Percentiles rank a stretch among this genome's conserved stretches.
These are phyloP conservation scores for Nemania sp. DNA, from an alignment of 2,329 filamentous ascomycete genomes.

Conservation along the genomic window DNA sequence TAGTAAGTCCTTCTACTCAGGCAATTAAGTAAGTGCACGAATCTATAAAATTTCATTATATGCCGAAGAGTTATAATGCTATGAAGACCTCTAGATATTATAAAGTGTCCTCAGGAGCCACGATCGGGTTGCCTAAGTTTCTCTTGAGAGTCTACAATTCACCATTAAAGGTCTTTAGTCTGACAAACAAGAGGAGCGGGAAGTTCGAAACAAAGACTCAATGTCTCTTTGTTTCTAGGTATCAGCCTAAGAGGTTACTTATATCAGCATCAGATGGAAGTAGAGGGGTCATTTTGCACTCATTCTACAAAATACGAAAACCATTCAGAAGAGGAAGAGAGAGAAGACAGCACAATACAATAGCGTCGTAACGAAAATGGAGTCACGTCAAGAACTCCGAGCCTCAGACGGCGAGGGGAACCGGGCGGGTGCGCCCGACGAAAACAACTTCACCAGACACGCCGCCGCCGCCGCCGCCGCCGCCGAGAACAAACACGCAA, in stretches of 20 bases:
- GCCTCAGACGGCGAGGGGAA: background rate
- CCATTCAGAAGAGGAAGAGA: no score
- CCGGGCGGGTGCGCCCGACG: background rate
- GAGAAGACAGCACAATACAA: background rate
- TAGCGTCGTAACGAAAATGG: background rate
- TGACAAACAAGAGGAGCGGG: background rate
- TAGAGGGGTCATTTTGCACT: no score
- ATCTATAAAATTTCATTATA: background rate
- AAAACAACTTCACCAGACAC: background rate
- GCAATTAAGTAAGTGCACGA: no score
- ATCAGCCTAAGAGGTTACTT: background rate
- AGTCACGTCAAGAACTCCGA: background rate
- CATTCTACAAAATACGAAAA: no score
- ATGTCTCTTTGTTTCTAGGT: background rate
- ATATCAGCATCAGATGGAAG: background rate
- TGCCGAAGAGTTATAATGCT: background rate
- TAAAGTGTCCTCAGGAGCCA: no score
- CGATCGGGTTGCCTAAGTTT: no score
- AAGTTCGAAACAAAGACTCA: conserved; percentile 1
- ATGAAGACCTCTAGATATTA: no score
- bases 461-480: no score
- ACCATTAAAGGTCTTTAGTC: background rate
- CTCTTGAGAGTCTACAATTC: background rate
- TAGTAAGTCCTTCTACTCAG: no score
- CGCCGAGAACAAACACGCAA: background rate